These are phyloP conservation scores for Blakeslea trispora DNA, from an alignment of 371 early-diverging fungal genomes.

Conservation along the genomic window DNA sequence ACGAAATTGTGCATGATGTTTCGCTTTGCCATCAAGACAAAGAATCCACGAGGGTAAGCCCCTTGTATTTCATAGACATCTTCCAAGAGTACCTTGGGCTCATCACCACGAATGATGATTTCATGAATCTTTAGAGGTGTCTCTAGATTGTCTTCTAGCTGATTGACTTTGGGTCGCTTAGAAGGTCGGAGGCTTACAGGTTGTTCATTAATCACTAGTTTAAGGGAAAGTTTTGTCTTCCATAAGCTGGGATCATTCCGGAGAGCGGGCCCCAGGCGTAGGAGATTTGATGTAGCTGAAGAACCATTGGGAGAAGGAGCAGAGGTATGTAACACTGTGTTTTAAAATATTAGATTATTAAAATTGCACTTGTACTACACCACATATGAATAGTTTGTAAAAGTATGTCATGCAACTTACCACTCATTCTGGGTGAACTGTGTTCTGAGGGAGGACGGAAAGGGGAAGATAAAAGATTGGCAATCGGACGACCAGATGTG, in stretches of 20 bases:
- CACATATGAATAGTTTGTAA: too few species aligned
- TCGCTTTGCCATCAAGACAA: constrained; percentile 59
- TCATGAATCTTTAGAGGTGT: constrained; percentile 32
- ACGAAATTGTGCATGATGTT: constrained; percentile 60
- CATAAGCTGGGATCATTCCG: constrained; percentile 13
- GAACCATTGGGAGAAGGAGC: neutral
- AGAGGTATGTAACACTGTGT: neutral
- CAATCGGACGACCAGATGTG: neutral
- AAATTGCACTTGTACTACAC: neutral
- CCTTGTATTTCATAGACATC: constrained; percentile 55
- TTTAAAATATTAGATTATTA: neutral
- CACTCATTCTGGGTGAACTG: constrained; percentile 3
- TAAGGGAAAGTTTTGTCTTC: constrained; percentile 30
- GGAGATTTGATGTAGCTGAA: neutral
- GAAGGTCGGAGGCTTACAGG: constrained; percentile 10
- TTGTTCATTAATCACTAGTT: constrained; percentile 27
- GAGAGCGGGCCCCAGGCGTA: constrained; percentile 4
- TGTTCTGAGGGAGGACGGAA: constrained; percentile 7
- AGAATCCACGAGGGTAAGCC: constrained; percentile 65
- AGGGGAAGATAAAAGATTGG: constrained; percentile 12
- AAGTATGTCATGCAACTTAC: constrained; percentile 1
- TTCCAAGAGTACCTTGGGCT: constrained; percentile 56
- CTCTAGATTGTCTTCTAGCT: constrained; percentile 5
- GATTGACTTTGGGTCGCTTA: constrained; percentile 6
- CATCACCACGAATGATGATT: constrained; percentile 33